Base-by-base conservation (phyloP, 202 grass and related monocot species). In the Brachypodium distachyon region DNA sequence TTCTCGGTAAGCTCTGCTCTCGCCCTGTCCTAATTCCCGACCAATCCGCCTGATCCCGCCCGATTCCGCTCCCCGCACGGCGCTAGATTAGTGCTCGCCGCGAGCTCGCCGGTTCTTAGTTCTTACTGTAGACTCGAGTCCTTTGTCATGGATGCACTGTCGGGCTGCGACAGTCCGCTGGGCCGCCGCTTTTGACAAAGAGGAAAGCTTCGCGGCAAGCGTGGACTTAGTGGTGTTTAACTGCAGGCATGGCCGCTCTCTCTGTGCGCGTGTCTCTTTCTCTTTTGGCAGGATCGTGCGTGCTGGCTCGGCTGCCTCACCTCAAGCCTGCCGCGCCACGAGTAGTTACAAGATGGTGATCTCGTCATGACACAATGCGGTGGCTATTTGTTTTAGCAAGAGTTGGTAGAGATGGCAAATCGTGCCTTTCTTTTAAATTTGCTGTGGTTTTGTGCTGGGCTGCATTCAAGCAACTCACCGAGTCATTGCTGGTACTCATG, bases 1-100 rank as follows among this genome's bases (percentile, higher is more conserved):
- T 57, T 42, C 48, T 44, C 33, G 76, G 76, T 79, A 79, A 79
- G 76, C 76, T 79, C 76, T 69, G 38, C 49, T 55, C 63, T 37
- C 18, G 41, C 48, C 13, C 6, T 28, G 44, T 65, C 32, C 74
- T 70, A 26, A 79, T 79, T 79, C n/a, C 64, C 5, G 17, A 1
- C 39, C 40, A 57, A 69, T 58, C 77, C 40, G 64, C 51, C 63
- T 56, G 77, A 79, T 79, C 64, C 77, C 50, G 29, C 57, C 57
- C 73, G 57, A 61, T 61, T 75, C 55, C 72, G 26, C 29, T 63
- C 25, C 73, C 21, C 62, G 73, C 42, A 49, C 40, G 73, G 25
- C 41, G 18, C 1, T 67, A 21, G 60, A 66, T 42, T 78, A 21
- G 16, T 19, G 37, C 52, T 31, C 52, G 25, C 37, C 23, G 16